Evolutionary conservation across 192 early-diverging fungal genomes (phyloP).

Genomic region (Radiomyces spectabilis): DNA sequence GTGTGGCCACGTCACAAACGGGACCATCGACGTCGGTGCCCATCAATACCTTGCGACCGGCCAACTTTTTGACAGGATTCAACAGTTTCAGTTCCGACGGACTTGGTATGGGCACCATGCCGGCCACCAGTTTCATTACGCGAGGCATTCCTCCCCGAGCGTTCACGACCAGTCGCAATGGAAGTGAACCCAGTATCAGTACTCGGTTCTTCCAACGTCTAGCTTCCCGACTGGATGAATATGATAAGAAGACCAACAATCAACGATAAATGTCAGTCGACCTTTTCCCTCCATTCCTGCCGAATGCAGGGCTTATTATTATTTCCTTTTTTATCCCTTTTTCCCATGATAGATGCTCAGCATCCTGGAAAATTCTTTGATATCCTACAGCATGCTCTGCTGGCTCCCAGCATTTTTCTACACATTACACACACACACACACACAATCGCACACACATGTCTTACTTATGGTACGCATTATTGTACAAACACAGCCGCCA

Average conservation of each 20-base stretch:
- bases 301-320: too few relatives aligned
- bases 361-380: too few relatives aligned
- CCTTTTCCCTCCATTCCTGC: too few relatives aligned
- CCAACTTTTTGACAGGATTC: slow-evolving; percentile 19
- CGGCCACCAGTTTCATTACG: not conserved
- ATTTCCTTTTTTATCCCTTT: too few relatives aligned
- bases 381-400: too few relatives aligned
- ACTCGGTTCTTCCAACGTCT: slow-evolving; percentile 27
- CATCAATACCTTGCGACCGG: slow-evolving; percentile 4
- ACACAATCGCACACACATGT: too few relatives aligned
- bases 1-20: not conserved
- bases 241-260: slow-evolving; percentile 18
- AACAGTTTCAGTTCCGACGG: slow-evolving; percentile 5
- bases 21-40: not conserved
- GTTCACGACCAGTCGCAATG: slow-evolving; percentile 1
- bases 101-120: slow-evolving; percentile 1
- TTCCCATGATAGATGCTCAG: too few relatives aligned
- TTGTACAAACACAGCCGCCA: too few relatives aligned
- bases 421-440: too few relatives aligned
- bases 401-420: too few relatives aligned
- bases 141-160: slow-evolving; percentile 6
- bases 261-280: too few relatives aligned
- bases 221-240: slow-evolving; percentile 17
- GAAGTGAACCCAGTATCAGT: slow-evolving; percentile 19
- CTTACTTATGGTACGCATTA: too few relatives aligned